These are phyloP conservation scores for Boletus tomentosulus DNA, from an alignment of 768 basidiomycete genomes.

Conservation along the genomic window DNA sequence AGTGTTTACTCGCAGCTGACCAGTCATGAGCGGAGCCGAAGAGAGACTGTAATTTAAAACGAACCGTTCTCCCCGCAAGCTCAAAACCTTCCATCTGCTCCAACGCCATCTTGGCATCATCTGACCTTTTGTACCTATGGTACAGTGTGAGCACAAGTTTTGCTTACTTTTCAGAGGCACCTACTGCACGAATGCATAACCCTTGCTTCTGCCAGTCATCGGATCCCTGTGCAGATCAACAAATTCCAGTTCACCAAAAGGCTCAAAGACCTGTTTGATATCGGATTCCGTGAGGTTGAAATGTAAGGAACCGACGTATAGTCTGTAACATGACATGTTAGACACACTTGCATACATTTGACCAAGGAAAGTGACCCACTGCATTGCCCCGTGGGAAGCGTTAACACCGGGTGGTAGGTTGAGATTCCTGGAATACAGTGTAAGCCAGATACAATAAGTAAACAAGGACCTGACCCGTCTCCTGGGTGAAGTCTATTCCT, in stretches of 20 bases:
- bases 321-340: conserved; percentile 40
- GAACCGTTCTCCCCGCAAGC: conserved; percentile 89
- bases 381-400: conserved; percentile 78
- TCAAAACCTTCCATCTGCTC: conserved; percentile 99
- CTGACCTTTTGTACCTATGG: conserved; percentile 79
- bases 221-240: conserved; percentile 97
- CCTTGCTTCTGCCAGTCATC: conserved; percentile 92
- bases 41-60: conserved; percentile 2
- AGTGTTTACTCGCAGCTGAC: conserved; percentile 81
- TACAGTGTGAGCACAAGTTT: conserved; percentile 1
- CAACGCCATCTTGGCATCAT: conserved; percentile 94
- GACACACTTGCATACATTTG: conserved; percentile 8
- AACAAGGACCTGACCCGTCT: conserved; percentile 58
- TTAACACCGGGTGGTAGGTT: conserved; percentile 83
- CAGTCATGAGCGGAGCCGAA: conserved; percentile 13
- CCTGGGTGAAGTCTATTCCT: conserved; percentile 86
- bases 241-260: conserved; percentile 96
- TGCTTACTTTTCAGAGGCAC: conserved; percentile 23
- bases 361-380: conserved; percentile 48
- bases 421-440: conserved; percentile 50
- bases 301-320: conserved; percentile 96
- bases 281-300: conserved; percentile 97
- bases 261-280: conserved; percentile 98
- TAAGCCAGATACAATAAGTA: conserved; percentile 9
- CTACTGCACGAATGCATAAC: conserved; percentile 96